phyloP scores from a whole-genome alignment of 2,329 filamentous ascomycete species.

The Trichothecium sympodiale region DNA sequence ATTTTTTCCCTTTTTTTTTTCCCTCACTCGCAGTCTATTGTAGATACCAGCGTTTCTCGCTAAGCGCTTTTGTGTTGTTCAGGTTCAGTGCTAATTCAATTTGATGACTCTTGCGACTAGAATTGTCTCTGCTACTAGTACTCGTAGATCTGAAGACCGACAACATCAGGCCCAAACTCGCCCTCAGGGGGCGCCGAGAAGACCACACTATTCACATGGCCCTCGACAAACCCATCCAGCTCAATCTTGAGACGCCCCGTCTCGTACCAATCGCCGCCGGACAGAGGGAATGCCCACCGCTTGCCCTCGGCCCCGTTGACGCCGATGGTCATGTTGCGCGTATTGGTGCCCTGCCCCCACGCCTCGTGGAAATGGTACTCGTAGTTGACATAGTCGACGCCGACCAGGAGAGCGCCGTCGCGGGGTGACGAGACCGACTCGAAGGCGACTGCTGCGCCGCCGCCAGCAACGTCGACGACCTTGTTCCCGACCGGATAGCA shows the following conservation, averaged over 20 bases:
- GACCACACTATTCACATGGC: conserved; percentile 23
- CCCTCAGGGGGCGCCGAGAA: conserved; percentile 11
- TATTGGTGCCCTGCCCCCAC: conserved; percentile 33
- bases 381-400: conserved; percentile 41
- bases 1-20: not conserved
- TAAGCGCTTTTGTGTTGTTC: too few species aligned
- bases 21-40: not conserved
- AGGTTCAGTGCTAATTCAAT: too few species aligned
- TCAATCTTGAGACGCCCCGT: conserved; percentile 31
- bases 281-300: conserved; percentile 37
- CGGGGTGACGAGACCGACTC: conserved; percentile 16
- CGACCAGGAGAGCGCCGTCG: conserved; percentile 26
- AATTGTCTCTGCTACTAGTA: too few species aligned
- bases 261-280: conserved; percentile 39
- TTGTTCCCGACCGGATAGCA: conserved; percentile 33
- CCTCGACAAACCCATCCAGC: conserved; percentile 31
- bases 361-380: conserved; percentile 31
- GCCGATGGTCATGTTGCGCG: conserved; percentile 35
- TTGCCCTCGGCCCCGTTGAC: conserved; percentile 31
- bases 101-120: too few species aligned
- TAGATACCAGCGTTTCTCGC: too few species aligned
- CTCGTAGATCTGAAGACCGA: not conserved
- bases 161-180: not conserved
- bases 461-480: conserved; percentile 14
- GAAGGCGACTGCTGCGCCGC: conserved; percentile 24